Evolutionary conservation across 306 rosid species (phyloP).

Genomic region (Cicer yamashitae): DNA sequence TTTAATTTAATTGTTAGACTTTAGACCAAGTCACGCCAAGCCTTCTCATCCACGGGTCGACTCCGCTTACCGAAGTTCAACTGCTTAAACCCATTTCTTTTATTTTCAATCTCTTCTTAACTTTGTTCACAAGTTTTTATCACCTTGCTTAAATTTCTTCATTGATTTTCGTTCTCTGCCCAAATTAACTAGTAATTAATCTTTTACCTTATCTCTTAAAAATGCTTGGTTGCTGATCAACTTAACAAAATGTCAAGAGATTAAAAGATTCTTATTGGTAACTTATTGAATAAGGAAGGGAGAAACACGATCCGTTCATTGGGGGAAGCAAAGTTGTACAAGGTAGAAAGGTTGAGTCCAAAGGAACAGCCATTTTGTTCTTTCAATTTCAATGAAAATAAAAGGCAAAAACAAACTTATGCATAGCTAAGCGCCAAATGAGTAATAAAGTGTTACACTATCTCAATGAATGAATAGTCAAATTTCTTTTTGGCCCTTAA

Average conservation of each 20-base stretch:
- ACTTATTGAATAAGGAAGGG: conserved; percentile 46
- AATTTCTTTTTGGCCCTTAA: conserved; percentile 49
- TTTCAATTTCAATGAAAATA: conserved; percentile 28
- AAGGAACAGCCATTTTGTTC: conserved; percentile 19
- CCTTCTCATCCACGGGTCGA: conserved; percentile 55
- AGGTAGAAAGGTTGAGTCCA: conserved; percentile 30
- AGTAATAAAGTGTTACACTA: conserved; percentile 25
- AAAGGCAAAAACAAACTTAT: conserved; percentile 47
- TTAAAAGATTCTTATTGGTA: conserved; percentile 14
- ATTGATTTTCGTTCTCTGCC: conserved; percentile 42
- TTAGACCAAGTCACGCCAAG: conserved; percentile 43
- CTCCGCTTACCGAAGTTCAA: conserved; percentile 53
- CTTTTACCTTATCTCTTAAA: conserved; percentile 21
- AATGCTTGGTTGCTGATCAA: conserved; percentile 45
- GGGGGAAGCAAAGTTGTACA: conserved; percentile 48
- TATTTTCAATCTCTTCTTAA: conserved; percentile 22
- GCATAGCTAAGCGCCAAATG: conserved; percentile 44
- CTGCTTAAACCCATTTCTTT: conserved; percentile 34
- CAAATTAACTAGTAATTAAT: conserved; percentile 27
- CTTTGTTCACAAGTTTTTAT: conserved; percentile 37
- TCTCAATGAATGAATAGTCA: conserved; percentile 46
- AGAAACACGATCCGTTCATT: conserved; percentile 60
- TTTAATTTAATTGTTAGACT: conserved; percentile 3
- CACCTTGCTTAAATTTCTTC: conserved; percentile 31
- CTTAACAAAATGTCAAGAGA: conserved; percentile 41